Evolutionary conservation across 139 green algal species (phyloP).

Genomic region (Parachlorella kessleri): DNA sequence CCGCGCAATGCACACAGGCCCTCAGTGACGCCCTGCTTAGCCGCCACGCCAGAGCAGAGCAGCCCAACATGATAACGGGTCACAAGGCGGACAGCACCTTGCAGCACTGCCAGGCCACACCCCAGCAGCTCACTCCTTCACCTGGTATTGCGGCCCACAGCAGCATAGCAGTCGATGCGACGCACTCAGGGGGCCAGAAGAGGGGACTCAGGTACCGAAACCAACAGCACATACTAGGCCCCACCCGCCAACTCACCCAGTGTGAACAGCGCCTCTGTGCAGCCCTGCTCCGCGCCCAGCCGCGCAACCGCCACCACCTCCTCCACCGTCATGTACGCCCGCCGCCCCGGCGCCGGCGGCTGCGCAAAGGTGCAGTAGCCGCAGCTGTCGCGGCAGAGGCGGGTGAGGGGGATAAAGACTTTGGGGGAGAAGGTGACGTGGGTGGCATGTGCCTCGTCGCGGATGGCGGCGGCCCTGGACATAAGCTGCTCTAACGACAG

Average conservation of each 20-base stretch:
- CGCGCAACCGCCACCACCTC: slow-evolving; percentile 74
- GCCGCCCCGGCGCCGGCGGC: slow-evolving; percentile 41
- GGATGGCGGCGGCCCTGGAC: no score
- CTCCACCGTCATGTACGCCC: slow-evolving; percentile 81
- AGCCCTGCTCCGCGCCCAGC: slow-evolving; percentile 67
- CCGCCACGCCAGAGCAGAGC: not conserved
- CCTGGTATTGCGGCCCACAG: no score
- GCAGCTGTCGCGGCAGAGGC: slow-evolving; percentile 78
- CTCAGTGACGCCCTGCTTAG: no score
- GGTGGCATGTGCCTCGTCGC: no score
- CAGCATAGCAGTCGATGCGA: no score
- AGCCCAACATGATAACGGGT: not conserved
- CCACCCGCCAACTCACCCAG: slow-evolving; percentile 56
- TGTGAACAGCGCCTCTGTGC: slow-evolving; percentile 89
- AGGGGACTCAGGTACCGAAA: no score
- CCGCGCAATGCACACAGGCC: no score
- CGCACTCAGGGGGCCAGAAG: no score
- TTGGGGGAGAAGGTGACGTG: slow-evolving; percentile 88
- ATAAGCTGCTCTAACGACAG: no score
- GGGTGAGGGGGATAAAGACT: slow-evolving; percentile 90
- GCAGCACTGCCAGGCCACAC: no score
- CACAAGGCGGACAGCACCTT: no score
- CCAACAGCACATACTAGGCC: not conserved
- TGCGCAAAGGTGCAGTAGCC: slow-evolving; percentile 91
- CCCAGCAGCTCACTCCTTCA: no score